A percentile compares a stretch with the other conserved stretches of the same genome.
phyloP scores from a whole-genome alignment of 2,329 filamentous ascomycete species.

The Fusarium sp. region DNA sequence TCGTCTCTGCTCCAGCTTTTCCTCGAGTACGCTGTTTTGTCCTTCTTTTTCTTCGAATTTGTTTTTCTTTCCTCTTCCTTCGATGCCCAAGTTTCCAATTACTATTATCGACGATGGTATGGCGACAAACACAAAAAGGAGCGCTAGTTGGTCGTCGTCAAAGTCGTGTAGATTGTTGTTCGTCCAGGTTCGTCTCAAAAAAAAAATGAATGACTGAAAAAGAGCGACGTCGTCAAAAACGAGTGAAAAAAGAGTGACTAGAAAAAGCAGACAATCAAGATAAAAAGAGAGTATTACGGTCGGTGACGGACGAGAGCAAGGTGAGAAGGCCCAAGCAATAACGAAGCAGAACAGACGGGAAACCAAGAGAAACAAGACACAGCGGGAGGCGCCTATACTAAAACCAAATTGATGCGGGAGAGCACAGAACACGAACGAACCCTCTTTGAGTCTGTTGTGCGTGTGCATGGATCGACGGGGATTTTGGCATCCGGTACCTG shows the following conservation, averaged over 20 bases:
- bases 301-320: conserved; percentile 22
- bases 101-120: conserved; percentile 50
- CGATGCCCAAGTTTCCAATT: conserved; percentile 33
- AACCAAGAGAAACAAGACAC: conserved; percentile 30
- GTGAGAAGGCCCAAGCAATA: conserved; percentile 25
- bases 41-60: conserved; percentile 13
- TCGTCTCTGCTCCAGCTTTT: conserved; percentile 8
- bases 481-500: not conserved
- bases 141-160: conserved; percentile 42
- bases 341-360: conserved; percentile 26
- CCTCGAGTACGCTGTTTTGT: conserved; percentile 8
- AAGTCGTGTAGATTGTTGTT: conserved; percentile 37
- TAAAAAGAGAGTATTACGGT: conserved; percentile 39
- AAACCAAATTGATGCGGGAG: conserved; percentile 41
- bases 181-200: conserved; percentile 37
- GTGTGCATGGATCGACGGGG: conserved; percentile 26
- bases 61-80: conserved; percentile 25
- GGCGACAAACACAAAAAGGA: conserved; percentile 44
- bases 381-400: conserved; percentile 43
- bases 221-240: conserved; percentile 25
- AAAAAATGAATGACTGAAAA: conserved; percentile 23
- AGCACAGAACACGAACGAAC: conserved; percentile 22
- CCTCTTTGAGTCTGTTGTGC: conserved; percentile 2
- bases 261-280: conserved; percentile 6
- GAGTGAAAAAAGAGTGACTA: conserved; percentile 32